Conservation (phyloP, 768 basidiomycete genomes). For the Naematelia aurantialba region DNA sequence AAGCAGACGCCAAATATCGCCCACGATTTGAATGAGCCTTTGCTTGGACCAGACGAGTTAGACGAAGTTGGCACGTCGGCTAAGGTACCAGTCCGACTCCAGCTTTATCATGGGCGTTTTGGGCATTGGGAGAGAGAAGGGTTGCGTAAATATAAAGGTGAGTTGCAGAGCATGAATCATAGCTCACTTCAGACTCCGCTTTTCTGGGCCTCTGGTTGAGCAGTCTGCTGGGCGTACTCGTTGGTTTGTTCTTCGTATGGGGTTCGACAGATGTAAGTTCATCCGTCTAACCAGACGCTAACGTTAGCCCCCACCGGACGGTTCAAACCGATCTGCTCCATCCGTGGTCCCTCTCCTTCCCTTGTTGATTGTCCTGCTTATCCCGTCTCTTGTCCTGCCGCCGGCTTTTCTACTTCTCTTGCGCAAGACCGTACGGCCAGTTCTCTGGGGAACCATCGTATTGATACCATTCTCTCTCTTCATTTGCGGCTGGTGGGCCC, state of each 20-base stretch:
- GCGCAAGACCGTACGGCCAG: slow-evolving; percentile 75
- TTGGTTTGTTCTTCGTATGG: slow-evolving; percentile 48
- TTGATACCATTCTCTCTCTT: slow-evolving; percentile 46
- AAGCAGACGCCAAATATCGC: not conserved
- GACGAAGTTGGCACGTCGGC: slow-evolving; percentile 9
- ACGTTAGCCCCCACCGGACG: slow-evolving; percentile 27
- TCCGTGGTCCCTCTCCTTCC: slow-evolving; percentile 45
- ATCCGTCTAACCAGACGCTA: not conserved
- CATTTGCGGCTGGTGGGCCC: slow-evolving; percentile 46
- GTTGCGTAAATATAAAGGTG: slow-evolving; percentile 45
- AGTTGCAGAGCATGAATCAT: slow-evolving; percentile 3
- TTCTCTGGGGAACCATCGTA: slow-evolving; percentile 59
- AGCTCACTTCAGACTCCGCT: slow-evolving; percentile 31
- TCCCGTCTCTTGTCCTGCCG: slow-evolving; percentile 38
- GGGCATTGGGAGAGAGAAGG: slow-evolving; percentile 43
- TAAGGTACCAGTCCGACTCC: slow-evolving; percentile 29
- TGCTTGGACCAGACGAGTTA: slow-evolving; percentile 40
- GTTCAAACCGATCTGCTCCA: slow-evolving; percentile 29
- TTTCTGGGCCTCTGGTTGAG: slow-evolving; percentile 46
- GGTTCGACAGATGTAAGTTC: slow-evolving; percentile 45
- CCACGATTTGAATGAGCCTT: slow-evolving; percentile 33
- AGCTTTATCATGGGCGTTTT: slow-evolving; percentile 44
- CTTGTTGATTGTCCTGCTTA: slow-evolving; percentile 38
- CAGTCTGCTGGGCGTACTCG: slow-evolving; percentile 37
- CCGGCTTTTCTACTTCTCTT: slow-evolving; percentile 55